Conservation (phyloP, 164 flowering plant genomes). For the Saururus chinensis region DNA sequence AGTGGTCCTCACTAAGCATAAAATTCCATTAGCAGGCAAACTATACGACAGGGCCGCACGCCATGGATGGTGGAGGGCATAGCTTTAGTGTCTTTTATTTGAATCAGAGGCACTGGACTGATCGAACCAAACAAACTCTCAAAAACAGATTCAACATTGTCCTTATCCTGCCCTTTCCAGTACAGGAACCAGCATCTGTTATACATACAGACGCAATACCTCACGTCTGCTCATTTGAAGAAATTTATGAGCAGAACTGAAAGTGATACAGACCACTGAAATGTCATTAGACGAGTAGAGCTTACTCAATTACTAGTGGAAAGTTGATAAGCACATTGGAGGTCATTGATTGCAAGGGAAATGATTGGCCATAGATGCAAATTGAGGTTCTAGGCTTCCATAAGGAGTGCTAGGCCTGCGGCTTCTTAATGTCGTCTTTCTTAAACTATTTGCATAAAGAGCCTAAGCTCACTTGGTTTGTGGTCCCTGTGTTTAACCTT, state of each 20-base stretch:
- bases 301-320: background rate
- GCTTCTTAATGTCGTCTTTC: background rate
- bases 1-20: background rate
- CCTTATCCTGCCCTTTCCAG: background rate
- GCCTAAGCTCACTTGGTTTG: background rate
- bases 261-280: no score
- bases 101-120: background rate
- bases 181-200: background rate
- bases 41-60: background rate
- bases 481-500: background rate
- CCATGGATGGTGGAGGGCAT: background rate
- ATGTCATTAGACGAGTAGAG: no score
- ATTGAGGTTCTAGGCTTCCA: background rate
- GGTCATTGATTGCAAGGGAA: no score
- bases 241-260: background rate
- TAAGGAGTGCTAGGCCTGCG: background rate
- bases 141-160: background rate
- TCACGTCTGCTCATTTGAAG: background rate
- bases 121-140: background rate
- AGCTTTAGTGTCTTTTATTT: background rate
- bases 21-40: background rate
- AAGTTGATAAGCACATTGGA: background rate
- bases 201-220: background rate
- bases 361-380: background rate
- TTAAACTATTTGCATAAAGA: background rate